A percentile compares a stretch with the other conserved stretches of the same genome.
Evolutionary conservation across 371 early-diverging fungal genomes (phyloP).

Genomic region (Fennellomyces sp.): DNA sequence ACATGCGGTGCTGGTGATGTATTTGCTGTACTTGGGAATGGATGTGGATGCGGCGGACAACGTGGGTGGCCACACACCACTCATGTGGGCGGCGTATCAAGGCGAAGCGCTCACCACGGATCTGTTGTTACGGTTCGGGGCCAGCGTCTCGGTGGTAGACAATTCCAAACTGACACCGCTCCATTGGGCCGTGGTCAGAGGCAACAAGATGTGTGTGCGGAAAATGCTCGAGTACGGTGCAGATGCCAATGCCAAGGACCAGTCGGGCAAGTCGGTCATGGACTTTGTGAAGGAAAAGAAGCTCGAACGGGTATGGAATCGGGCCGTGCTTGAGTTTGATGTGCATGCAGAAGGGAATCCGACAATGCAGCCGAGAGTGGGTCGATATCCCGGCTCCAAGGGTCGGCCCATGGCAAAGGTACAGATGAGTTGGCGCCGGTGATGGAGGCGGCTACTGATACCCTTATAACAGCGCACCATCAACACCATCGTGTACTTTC

Average conservation of each 20-base stretch:
- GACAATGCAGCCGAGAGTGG: slow-evolving; percentile 23
- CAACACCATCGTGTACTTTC: slow-evolving; percentile 66
- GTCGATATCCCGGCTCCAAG: slow-evolving; percentile 34
- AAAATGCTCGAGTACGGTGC: slow-evolving; percentile 60
- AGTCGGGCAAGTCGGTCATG: slow-evolving; percentile 48
- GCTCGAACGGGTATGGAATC: slow-evolving; percentile 37
- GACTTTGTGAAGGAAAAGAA: slow-evolving; percentile 55
- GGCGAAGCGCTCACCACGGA: slow-evolving; percentile 72
- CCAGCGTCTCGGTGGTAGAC: slow-evolving; percentile 70
- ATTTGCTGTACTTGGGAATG: slow-evolving; percentile 67
- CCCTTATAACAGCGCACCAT: slow-evolving; percentile 8
- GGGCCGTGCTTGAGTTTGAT: slow-evolving; percentile 53
- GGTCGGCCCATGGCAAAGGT: slow-evolving; percentile 45
- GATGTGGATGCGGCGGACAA: slow-evolving; percentile 77
- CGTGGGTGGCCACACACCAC: slow-evolving; percentile 78
- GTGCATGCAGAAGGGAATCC: slow-evolving; percentile 43
- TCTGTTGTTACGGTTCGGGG: slow-evolving; percentile 71
- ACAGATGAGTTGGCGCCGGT: background rate
- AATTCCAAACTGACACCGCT: slow-evolving; percentile 78
- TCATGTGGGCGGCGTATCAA: slow-evolving; percentile 96
- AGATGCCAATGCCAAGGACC: slow-evolving; percentile 45
- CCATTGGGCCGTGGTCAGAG: slow-evolving; percentile 77
- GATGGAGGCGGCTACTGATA: too few species aligned
- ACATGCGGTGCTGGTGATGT: slow-evolving; percentile 74
- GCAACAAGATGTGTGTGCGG: slow-evolving; percentile 42